phyloP scores from a whole-genome alignment of 169 alveolate genomes.

The Perkinsus marinus region DNA sequence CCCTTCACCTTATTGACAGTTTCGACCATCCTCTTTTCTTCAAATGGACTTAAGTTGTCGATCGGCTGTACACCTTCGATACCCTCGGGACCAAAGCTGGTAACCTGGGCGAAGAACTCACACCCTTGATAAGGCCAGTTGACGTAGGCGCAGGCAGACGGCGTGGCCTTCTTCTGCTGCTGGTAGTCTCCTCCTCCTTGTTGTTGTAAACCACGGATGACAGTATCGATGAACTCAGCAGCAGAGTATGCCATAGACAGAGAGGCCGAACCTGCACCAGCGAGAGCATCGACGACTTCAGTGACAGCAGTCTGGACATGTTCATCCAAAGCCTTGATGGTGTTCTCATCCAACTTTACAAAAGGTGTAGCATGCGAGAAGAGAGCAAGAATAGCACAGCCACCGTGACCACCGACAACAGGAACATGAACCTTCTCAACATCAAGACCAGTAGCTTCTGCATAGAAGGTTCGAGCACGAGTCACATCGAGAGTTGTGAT shows the following conservation, averaged over 20 bases:
- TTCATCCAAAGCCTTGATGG: not conserved
- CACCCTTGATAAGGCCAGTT: not conserved
- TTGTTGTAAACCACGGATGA: not conserved
- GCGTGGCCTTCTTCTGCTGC: not conserved
- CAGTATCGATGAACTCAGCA: not conserved
- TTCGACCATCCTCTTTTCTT: not conserved
- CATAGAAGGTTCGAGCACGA: constrained; percentile 1
- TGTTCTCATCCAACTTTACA: not conserved
- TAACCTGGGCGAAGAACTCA: not conserved
- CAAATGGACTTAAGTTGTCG: not conserved
- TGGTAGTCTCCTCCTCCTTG: not conserved
- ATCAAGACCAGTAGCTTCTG: not conserved
- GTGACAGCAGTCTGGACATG: not conserved
- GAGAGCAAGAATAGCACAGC: not conserved
- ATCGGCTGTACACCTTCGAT: not conserved
- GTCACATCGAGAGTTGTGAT: constrained; percentile 7
- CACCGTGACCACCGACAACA: constrained; percentile 1
- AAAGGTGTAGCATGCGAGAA: not conserved
- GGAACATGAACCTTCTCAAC: not conserved
- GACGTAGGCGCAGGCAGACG: not conserved
- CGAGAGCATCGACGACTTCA: constrained; percentile 6
- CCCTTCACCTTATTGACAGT: not conserved
- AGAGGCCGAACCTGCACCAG: constrained; percentile 7
- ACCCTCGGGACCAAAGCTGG: not conserved
- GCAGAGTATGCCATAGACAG: constrained; percentile 9